Base-by-base conservation (phyloP, 306 rosid genomes). In the Mimosa bimucronata region DNA sequence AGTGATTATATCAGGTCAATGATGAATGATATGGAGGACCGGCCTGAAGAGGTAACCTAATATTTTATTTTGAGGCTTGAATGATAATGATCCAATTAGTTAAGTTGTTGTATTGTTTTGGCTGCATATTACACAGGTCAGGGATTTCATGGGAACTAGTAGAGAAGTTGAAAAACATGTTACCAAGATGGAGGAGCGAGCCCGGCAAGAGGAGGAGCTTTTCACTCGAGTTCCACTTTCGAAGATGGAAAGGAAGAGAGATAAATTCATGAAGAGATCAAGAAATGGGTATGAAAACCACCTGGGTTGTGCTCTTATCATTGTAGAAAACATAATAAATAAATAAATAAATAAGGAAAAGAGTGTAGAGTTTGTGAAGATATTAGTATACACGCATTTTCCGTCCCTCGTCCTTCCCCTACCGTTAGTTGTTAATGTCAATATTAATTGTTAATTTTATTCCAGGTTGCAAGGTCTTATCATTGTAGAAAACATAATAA, bases 41-140 rank as follows among this genome's bases (percentile, higher is more conserved):
- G 82, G 81, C 98, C 97, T 74, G 97, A 92, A 86, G 97, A 94
- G 97, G 98, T 91, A 74, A 85, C 72, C 40, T 72, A 30, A 26
- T 83, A 18, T 42, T 77, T 76, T 75, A 44, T 73, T 13, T 85
- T 48, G 31, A 19, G 19, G 80, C 71, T 64, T 41, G 62, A 52
- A 31, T 79, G 38, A 70, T 68, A 70, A 50, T 44, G 40, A 71
- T 68, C 72, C 58, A 1, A 71, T 80, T 73, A 42, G 40, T 46
- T 81, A 42, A 53, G 34, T 40, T 48, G 62, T 67, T 83, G 76
- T 28, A 57, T 41, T 53, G 38, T 65, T 82, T 71, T 86, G 75
- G 71, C 60, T 87, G 83, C 71, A 67, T 62, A 64, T 64, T 64
- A 7, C 65, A 58, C 85, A 95, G 97, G 44, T 93, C 61, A 86